A percentile compares a stretch with the other conserved stretches of the same genome.
Evolutionary conservation across 2,329 filamentous ascomycete species (phyloP).

Genomic region (Volutella citrinella): DNA sequence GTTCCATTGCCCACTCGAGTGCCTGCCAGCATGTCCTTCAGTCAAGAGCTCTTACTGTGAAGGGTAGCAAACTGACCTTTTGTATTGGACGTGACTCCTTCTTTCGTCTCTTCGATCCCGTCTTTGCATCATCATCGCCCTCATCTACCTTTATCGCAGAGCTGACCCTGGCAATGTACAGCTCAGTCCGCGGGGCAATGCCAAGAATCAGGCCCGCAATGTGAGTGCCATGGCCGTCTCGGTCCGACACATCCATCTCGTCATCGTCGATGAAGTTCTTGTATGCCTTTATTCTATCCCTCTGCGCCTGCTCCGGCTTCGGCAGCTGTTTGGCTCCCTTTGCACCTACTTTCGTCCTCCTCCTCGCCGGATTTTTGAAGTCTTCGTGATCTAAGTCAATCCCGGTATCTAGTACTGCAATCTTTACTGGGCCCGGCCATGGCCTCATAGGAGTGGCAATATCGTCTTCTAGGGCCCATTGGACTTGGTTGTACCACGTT

Average conservation of each 20-base stretch:
- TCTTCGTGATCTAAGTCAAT: conserved; percentile 11
- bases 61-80: too few species aligned
- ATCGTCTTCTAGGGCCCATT: conserved; percentile 12
- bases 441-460: conserved; percentile 1
- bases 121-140: too few species aligned
- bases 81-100: too few species aligned
- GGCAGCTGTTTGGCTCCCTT: too few species aligned
- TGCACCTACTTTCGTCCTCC: conserved; percentile 6
- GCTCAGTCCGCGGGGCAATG: conserved; percentile 10
- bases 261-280: conserved; percentile 8
- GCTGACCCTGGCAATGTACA: conserved; percentile 13
- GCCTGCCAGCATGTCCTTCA: conserved; percentile 5
- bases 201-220: conserved; percentile 11
- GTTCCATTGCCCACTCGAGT: conserved; percentile 12
- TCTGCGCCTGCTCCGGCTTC: conserved; percentile 9
- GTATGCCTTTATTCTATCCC: conserved; percentile 9
- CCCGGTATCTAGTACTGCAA: conserved; percentile 15
- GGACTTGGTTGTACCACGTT: conserved; percentile 11
- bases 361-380: conserved; percentile 6
- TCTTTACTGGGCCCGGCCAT: conserved; percentile 13
- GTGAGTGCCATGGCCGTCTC: conserved; percentile 10
- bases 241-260: conserved; percentile 9
- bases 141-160: neutral
- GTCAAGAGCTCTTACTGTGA: too few species aligned
- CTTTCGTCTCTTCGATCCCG: too few species aligned